Conservation (phyloP, 495 filamentous ascomycete species). For the Aspergillus carlsbadensis region DNA sequence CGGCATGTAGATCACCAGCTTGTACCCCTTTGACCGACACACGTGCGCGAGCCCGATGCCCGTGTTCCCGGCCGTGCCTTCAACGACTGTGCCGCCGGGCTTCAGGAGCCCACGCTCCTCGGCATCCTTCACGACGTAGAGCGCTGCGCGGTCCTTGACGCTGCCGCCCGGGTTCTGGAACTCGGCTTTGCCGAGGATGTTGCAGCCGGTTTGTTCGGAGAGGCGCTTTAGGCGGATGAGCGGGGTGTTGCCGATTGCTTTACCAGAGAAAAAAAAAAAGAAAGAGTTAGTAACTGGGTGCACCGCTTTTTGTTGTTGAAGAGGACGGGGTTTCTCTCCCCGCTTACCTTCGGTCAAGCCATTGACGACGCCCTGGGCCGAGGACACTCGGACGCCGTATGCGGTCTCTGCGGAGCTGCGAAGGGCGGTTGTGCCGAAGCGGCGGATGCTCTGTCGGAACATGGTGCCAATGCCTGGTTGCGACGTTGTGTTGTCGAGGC, state of each 20-base stretch:
- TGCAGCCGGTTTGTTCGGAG: constrained; percentile 90
- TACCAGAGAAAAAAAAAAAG: background rate
- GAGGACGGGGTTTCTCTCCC: background rate
- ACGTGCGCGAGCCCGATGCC: constrained; percentile 98
- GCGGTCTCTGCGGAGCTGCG: constrained; percentile 36
- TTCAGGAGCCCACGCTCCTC: constrained; percentile 80
- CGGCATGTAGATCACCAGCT: constrained; percentile 98
- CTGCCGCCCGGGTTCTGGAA: constrained; percentile 98
- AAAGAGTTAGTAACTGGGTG: constrained; percentile 1
- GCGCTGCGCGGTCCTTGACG: constrained; percentile 93
- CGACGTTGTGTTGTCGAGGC: background rate
- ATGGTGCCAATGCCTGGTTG: constrained; percentile 34
- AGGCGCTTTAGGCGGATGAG: constrained; percentile 85
- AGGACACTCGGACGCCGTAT: constrained; percentile 67
- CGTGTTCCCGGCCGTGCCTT: constrained; percentile 96
- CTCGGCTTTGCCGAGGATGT: constrained; percentile 93
- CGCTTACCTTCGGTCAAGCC: constrained; percentile 81
- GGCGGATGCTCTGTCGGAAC: constrained; percentile 56
- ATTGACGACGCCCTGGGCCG: constrained; percentile 78
- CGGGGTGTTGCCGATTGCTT: constrained; percentile 96
- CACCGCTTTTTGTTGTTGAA: background rate
- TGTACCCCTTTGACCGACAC: constrained; percentile 89
- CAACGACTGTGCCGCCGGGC: constrained; percentile 90
- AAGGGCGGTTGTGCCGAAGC: constrained; percentile 56
- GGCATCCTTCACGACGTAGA: constrained; percentile 91